phyloP scores from a whole-genome alignment of 441 rosid species.

The Codiaeum variegatum region DNA sequence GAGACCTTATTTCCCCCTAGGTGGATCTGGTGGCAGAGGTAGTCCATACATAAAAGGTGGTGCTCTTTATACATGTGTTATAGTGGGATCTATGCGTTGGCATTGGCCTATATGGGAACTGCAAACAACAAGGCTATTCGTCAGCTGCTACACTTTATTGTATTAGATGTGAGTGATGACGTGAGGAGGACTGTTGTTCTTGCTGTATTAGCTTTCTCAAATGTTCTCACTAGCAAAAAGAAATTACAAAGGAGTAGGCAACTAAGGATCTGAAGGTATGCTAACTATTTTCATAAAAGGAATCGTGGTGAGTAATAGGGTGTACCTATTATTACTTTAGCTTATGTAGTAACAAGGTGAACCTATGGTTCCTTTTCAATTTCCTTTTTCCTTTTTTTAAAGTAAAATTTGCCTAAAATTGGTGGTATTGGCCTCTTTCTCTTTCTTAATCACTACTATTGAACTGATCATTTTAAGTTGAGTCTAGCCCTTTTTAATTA shows the following conservation, averaged over 20 bases:
- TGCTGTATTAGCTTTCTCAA: slow-evolving; percentile 86
- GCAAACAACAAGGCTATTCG: slow-evolving; percentile 97
- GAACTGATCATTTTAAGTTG: too few species aligned
- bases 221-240: slow-evolving; percentile 64
- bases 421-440: too few species aligned
- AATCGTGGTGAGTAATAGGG: too few species aligned
- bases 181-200: slow-evolving; percentile 95
- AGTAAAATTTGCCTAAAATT: too few species aligned
- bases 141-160: slow-evolving; percentile 93
- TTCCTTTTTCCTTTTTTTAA: too few species aligned
- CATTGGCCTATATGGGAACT: slow-evolving; percentile 91
- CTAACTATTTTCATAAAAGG: slow-evolving; percentile 2
- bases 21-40: slow-evolving; percentile 82
- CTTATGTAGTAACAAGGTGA: too few species aligned
- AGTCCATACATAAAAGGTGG: slow-evolving; percentile 96
- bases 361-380: too few species aligned
- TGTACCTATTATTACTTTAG: too few species aligned
- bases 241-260: slow-evolving; percentile 73
- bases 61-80: slow-evolving; percentile 90
- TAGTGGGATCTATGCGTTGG: slow-evolving; percentile 97
- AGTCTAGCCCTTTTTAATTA: slow-evolving; percentile 12
- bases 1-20: slow-evolving; percentile 96
- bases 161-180: slow-evolving; percentile 94
- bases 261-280: slow-evolving; percentile 76
- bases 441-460: too few species aligned